Base-by-base conservation (phyloP, 371 early-diverging fungal genomes). In the Dipsacomyces acuminosporus region DNA sequence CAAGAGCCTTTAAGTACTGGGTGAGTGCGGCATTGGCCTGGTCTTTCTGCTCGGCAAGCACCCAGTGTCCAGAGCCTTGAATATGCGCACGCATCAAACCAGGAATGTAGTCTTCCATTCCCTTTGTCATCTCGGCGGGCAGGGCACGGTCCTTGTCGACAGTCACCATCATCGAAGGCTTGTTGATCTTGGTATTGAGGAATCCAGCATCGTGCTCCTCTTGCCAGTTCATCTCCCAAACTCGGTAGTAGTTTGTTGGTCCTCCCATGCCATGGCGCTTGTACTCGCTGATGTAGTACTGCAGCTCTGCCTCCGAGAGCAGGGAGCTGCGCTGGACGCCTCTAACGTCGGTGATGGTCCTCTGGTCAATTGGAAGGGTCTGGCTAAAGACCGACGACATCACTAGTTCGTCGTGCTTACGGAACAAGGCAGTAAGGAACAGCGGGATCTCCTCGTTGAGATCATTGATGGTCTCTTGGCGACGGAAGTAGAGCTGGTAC, bases 171-270 rank as follows among this genome's bases (percentile, higher is more conserved):
- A 58, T 26, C 18, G 43, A 51, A 4, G 52, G 59, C 47, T 35
- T 42, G 15, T 24, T 18, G 23, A 58, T 24, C 11, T 15, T 2
- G 20, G 30, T 44, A 17, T 15, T 13, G 8, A 21, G 14, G 30
- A 50, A 51, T 1, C 56, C 56, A 18, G 56, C 56, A 2, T 24
- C 70, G 22, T 54, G 22, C 34, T 78, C 78, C 33, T 75, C 66
- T 23, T 74, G 63, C 41, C 40, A 76, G 43, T 76, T 76, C 17
- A 73, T 24, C 19, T 57, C 43, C 11, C 70, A 61, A 30, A 70
- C 73, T 14, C 70, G 59, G 58, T 76, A 78, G 21, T 45, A 66
- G 65, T 75, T 73, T 11, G 75, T 51, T 14, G 50, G 54, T 7
- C 76, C 76, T 19, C 59, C 59, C 43, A 78, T 67, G 8, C 77